Evolutionary conservation across 306 rosid genomes (phyloP).

Genomic region (Prunus davidiana): DNA sequence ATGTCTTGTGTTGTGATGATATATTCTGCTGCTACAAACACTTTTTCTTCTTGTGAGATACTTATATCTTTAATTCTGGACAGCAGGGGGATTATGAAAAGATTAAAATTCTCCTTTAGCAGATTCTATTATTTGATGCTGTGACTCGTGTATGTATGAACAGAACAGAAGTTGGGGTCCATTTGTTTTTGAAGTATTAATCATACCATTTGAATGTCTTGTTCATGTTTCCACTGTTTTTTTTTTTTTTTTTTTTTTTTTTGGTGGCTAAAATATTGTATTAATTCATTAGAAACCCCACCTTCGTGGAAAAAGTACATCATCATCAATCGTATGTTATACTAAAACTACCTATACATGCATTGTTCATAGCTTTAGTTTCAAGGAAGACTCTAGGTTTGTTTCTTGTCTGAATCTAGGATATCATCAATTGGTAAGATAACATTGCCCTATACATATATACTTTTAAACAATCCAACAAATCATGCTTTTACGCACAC

Average conservation of each 20-base stretch:
- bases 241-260: neutral
- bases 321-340: slow-evolving; percentile 9
- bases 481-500: too few relatives aligned
- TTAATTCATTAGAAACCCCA: slow-evolving; percentile 13
- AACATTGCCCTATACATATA: too few relatives aligned
- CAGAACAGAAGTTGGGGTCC: neutral
- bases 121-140: neutral
- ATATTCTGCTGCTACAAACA: neutral
- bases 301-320: slow-evolving; percentile 36
- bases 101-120: neutral
- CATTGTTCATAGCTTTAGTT: neutral
- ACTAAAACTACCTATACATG: slow-evolving; percentile 21
- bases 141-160: slow-evolving; percentile 4
- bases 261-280: neutral
- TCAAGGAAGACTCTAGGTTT: neutral
- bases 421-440: too few relatives aligned
- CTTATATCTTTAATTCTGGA: neutral
- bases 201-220: neutral
- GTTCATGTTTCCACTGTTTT: neutral
- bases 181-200: slow-evolving; percentile 15
- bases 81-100: neutral
- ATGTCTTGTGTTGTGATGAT: neutral
- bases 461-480: too few relatives aligned
- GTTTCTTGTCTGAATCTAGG: too few relatives aligned
- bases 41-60: neutral